Base-by-base conservation (phyloP, 352 stramenopile species). In the Pythium diclinum region DNA sequence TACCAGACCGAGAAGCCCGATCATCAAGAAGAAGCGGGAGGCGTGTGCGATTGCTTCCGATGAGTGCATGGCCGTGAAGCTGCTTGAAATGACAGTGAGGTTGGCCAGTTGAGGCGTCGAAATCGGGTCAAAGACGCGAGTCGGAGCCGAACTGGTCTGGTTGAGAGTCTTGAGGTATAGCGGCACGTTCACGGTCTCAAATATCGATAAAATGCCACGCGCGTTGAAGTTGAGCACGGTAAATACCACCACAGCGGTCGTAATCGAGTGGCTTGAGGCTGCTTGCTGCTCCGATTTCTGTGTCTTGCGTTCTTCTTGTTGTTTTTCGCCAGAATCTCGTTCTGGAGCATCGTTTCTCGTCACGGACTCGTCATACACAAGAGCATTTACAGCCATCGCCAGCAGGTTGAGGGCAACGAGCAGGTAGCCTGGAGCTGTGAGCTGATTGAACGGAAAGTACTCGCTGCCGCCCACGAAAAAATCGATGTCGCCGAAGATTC, bases 141-240 rank as follows among this genome's bases (percentile, higher is more conserved):
- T 51, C 19, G 77, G 66, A 44, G 63, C 44, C 9, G 59, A 40
- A 10, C 61, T 77, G 23, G 54, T 80, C 36, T 68, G 69, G 38
- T 76, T 74, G 9, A 80, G 81, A 28, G 74, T 61, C 30, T 76
- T 57, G 23, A 83, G 47, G 49, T 87, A 90, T 4, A 88, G 61
- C 48, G 79, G 76, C 11, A 88, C 72, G 63, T 88, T 88, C 23
- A 88, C 74, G n/a, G 79, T 88, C 71, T 90, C 81, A 48, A 88
- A 90, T 10, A 90, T 74, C 4, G 79, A 87, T 14, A 90, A 68
- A 51, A 90, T 87, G 4, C 81, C 79, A 21, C 79, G 72, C 17
- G 73, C 71, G 30, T 73, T 85, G 47, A 87, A 81, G 69, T 90
- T 90, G 28, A 86, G 67, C 38, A 86, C 86, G n/a, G 87, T 81